Base-by-base conservation (phyloP, 768 basidiomycete species). In the Fomitopsis pulvina region DNA sequence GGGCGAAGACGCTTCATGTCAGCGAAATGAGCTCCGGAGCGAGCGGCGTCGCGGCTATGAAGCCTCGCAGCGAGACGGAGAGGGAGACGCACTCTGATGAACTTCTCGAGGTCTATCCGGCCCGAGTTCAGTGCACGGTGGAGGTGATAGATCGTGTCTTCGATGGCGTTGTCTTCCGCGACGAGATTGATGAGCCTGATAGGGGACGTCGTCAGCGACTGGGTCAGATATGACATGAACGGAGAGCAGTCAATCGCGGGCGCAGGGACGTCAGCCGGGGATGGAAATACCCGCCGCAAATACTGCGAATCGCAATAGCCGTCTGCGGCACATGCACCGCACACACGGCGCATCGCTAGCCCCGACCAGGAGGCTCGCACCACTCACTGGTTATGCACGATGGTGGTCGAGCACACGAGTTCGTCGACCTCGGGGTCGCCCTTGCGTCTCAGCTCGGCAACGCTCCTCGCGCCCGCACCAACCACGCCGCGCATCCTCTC, bases 161-260 rank as follows among this genome's bases (percentile, higher is more conserved):
- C 95, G 63, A 98, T 93, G 1, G 95, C 92, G 60, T 92, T 93
- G 67, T 98, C 96, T 66, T 99, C 96, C n/a, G 96, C 94, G n/a
- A 97, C 86, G 25, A 98, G 76, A 63, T 97, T 90, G 57, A 97
- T 84, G 21, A 99, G 73, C 69, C 95, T 98, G 63, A 10, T 24
- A 41, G 26, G 41, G 3, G 3, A 9, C 41, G 7, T 4, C 18
- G 41, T 41, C 41, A 41, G 41, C 14, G 18, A 37, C 14, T 6
- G 4, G 18, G 14, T 18, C 14, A 12, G 34, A 14, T 18, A 18
- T 18, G 30, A 12, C 32, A 27, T 16, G 32, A 16, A 39, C 38
- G 26, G 39, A n/a, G 30, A 24, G 38, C 21, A 29, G 37, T 45
- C 29, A 28, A 37, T 37, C 34, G 34, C 14, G 34, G n/a, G n/a